phyloP scores from a whole-genome alignment of 139 green algal genomes.

The Closterium sp. region DNA sequence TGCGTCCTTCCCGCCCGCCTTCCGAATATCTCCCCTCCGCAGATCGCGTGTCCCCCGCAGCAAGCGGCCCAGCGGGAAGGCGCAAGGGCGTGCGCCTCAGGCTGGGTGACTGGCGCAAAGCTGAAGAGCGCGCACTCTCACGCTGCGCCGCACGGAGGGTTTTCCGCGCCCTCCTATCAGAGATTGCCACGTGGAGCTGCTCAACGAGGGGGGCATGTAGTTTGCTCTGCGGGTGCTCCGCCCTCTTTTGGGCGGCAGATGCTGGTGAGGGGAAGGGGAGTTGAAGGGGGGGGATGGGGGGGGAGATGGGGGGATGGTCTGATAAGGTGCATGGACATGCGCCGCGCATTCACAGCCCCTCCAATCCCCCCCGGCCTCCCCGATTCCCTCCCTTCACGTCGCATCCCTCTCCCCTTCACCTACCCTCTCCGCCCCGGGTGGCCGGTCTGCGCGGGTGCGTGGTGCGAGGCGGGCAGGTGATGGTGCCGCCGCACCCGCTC shows the following conservation, averaged over 20 bases:
- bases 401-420: neutral
- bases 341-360: neutral
- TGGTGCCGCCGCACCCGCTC: slow-evolving; percentile 91
- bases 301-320: no score
- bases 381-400: neutral
- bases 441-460: neutral
- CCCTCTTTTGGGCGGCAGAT: neutral
- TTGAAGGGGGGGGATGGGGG: no score
- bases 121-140: neutral
- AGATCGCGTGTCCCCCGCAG: neutral
- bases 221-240: neutral
- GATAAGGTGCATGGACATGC: no score
- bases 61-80: neutral
- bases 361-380: no score
- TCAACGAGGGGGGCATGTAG: neutral
- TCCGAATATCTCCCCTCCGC: neutral
- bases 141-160: no score
- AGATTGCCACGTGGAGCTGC: neutral
- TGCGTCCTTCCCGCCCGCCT: no score
- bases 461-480: slow-evolving; percentile 66
- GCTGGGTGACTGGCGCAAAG: neutral
- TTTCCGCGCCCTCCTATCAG: neutral
- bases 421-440: neutral
- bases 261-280: neutral
- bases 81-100: neutral